phyloP scores from a whole-genome alignment of 768 basidiomycete genomes.

The Megacollybia marginata region DNA sequence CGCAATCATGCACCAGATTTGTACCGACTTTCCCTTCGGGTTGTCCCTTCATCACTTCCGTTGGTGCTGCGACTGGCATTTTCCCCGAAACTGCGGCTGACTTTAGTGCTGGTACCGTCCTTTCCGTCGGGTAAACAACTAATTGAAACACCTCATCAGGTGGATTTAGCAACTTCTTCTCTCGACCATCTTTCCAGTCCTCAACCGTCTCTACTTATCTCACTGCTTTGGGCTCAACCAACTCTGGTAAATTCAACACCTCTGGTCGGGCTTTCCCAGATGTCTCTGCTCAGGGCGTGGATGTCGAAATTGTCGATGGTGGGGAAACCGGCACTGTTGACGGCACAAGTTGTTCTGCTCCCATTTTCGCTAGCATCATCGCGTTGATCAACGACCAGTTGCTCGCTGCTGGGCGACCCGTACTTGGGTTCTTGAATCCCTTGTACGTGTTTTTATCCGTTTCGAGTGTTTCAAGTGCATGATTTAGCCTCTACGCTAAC shows the following conservation, averaged over 20 bases:
- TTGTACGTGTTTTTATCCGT: conserved; percentile 15
- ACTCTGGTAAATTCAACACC: conserved; percentile 40
- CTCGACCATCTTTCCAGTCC: conserved; percentile 17
- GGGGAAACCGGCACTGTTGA: conserved; percentile 15
- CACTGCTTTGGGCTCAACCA: conserved; percentile 17
- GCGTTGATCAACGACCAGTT: conserved; percentile 38
- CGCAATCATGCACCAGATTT: conserved; percentile 15
- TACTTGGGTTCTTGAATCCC: conserved; percentile 38
- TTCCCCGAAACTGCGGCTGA: conserved; percentile 29
- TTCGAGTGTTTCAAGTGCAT: background rate
- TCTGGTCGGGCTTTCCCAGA: conserved; percentile 21
- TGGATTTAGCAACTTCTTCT: conserved; percentile 40
- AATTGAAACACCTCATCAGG: conserved; percentile 20
- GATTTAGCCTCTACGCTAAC: conserved; percentile 7
- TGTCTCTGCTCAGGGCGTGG: conserved; percentile 10
- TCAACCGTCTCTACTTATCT: conserved; percentile 14
- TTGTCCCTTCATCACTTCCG: conserved; percentile 26
- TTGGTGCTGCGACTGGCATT: conserved; percentile 35
- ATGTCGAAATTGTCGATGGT: conserved; percentile 18
- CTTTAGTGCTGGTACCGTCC: conserved; percentile 23
- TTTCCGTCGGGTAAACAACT: too few species aligned
- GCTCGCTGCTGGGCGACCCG: conserved; percentile 17
- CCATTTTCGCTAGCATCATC: conserved; percentile 36
- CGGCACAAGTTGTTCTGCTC: conserved; percentile 39
- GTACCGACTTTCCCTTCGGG: conserved; percentile 37